A percentile compares a stretch with the other conserved stretches of the same genome.
Conservation (phyloP, 306 rosid species). For the Cyclanthera cordifolia region DNA sequence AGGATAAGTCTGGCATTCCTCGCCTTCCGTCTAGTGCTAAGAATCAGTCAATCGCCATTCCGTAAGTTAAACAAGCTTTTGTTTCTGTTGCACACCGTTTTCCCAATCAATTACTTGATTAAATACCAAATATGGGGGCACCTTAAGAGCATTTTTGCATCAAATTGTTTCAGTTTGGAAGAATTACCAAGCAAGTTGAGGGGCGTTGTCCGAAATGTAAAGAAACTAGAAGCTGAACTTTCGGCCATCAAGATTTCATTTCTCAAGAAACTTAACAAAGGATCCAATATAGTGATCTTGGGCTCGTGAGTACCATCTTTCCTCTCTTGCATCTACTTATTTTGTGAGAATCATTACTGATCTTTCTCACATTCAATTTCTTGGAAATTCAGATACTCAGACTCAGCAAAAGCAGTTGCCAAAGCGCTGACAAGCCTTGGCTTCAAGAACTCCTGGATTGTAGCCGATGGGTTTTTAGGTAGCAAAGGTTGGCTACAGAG, state of each 20-base stretch:
- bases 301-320: conserved; percentile 52
- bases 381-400: conserved; percentile 44
- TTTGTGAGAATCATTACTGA: background rate
- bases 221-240: conserved; percentile 85
- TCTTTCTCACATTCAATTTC: background rate
- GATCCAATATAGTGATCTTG: conserved; percentile 56
- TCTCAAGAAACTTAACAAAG: conserved; percentile 71
- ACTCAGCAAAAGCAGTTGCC: conserved; percentile 68
- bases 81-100: background rate
- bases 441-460: conserved; percentile 54
- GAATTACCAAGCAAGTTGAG: conserved; percentile 68
- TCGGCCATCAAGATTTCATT: conserved; percentile 71
- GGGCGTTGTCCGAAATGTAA: conserved; percentile 61
- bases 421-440: conserved; percentile 56
- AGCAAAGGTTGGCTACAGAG: conserved; percentile 83
- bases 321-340: background rate
- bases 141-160: background rate
- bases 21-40: conserved; percentile 80
- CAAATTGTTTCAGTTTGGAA: conserved; percentile 49
- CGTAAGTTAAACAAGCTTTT: conserved; percentile 46
- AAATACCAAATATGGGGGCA: background rate
- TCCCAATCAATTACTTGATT: background rate
- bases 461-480: conserved; percentile 88
- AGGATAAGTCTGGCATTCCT: conserved; percentile 79
- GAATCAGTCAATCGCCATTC: conserved; percentile 57